Evolutionary conservation across 768 basidiomycete genomes (phyloP), one percentile per base, ranked within the genome.

Genomic region (Boletus reticulatus): DNA sequence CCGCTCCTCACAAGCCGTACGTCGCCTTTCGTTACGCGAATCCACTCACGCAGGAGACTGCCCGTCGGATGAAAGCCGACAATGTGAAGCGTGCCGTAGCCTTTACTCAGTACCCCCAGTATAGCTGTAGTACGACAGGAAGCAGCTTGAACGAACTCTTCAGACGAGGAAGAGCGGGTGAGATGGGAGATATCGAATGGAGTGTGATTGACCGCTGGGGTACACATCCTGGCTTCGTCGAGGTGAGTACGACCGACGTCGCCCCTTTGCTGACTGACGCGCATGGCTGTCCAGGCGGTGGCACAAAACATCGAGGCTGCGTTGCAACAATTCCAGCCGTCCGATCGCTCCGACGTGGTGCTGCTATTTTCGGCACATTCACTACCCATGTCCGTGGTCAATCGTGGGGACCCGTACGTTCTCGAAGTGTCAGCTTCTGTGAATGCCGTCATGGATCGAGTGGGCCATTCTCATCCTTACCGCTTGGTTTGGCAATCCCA

Each of bases 151-250:
- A 98, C 66, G 97, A 99, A 70, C 74, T 99, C 27, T 95, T 83
- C 65, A 76, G 88, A 68, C 75, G 73, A 64, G 82, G 83, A 49
- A 83, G 78, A 64, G 74, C 76, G 37, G 87, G 86, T 29, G 86
- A 82, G 50, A 73, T 78, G 61, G 87, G 80, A 48, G 77, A 78
- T 62, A 80, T 99, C 22, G 83, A 93, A 65, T 99, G 97, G 97
- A 96, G 92, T 68, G 94, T 98, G 7, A 89, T 99, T 67, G 97
- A 99, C 75, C 83, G 97, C 27, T 99, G 97, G 97, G 94, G 94
- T 10, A 93, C 92, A 11, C 92, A 99, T 70, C 80, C 88, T 6
- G 97, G 97, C 5, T 90, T 98, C 65, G 82, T 99, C 57, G 93
- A 98, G 80, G 96, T 94, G 67, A 48, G 82, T 71, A 19, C n/a